These are phyloP conservation scores for Vitis hybrid DNA, from an alignment of 177 flowering plant genomes.

Conservation along the genomic window DNA sequence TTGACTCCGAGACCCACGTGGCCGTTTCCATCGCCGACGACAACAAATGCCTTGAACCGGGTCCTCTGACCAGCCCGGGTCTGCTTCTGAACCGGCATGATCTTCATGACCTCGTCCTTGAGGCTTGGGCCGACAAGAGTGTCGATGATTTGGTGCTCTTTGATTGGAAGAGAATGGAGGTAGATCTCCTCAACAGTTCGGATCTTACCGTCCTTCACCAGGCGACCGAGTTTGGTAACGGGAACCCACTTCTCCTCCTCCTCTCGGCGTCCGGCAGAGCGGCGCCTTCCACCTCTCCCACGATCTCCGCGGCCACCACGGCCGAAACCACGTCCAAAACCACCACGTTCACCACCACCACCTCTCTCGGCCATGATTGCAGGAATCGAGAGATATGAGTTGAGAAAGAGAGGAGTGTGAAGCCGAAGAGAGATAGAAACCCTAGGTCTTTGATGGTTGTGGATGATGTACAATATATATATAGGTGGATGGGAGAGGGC, in stretches of 20 bases:
- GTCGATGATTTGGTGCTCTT: slow-evolving; percentile 63
- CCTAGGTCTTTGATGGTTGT: no score
- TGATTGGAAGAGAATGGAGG: slow-evolving; percentile 69
- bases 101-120: slow-evolving; percentile 77
- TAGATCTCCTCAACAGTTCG: slow-evolving; percentile 18
- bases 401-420: background rate
- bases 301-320: slow-evolving; percentile 35
- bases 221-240: slow-evolving; percentile 56
- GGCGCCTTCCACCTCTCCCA: slow-evolving; percentile 21
- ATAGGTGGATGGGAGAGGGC: no score
- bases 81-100: slow-evolving; percentile 80
- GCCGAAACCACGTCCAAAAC: slow-evolving; percentile 38
- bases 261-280: slow-evolving; percentile 14
- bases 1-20: slow-evolving; percentile 75
- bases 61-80: slow-evolving; percentile 77
- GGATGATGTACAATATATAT: no score
- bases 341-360: slow-evolving; percentile 39
- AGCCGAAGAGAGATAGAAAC: background rate
- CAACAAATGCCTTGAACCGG: slow-evolving; percentile 76
- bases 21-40: slow-evolving; percentile 62
- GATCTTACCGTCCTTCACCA: slow-evolving; percentile 47
- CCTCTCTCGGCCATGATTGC: slow-evolving; percentile 41
- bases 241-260: slow-evolving; percentile 61
- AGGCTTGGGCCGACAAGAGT: slow-evolving; percentile 39
- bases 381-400: background rate